A percentile compares a stretch with the other conserved stretches of the same genome.
phyloP scores from a whole-genome alignment of 2,329 filamentous ascomycete genomes.

The Fusarium caatingaense region DNA sequence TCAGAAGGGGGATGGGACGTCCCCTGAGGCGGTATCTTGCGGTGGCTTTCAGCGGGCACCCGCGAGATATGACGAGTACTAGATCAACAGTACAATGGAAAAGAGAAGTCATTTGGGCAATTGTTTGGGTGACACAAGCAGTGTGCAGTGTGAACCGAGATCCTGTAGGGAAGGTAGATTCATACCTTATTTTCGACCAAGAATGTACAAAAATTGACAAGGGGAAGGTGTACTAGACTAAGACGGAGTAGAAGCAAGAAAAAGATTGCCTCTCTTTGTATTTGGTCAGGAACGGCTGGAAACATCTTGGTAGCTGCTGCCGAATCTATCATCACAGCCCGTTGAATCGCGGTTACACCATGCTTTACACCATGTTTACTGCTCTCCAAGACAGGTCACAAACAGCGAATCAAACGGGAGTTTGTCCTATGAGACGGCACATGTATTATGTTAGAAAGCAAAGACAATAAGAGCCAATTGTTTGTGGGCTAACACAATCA shows the following conservation, averaged over 20 bases:
- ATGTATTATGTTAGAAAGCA: background rate
- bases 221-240: background rate
- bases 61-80: slow-evolving; percentile 16
- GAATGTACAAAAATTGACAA: background rate
- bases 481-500: background rate
- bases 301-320: background rate
- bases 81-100: background rate
- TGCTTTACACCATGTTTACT: slow-evolving; percentile 6
- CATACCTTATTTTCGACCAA: background rate
- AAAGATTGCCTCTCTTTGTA: background rate
- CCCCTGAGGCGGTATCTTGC: slow-evolving; percentile 1
- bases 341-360: slow-evolving; percentile 11
- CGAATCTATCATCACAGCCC: background rate
- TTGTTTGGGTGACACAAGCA: slow-evolving; percentile 4
- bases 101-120: background rate
- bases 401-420: background rate
- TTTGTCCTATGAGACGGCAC: background rate
- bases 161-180: background rate
- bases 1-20: background rate
- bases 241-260: background rate
- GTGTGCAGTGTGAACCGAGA: background rate
- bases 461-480: background rate
- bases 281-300: background rate
- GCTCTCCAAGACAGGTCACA: background rate
- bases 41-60: slow-evolving; percentile 18